Evolutionary conservation across 352 stramenopile genomes (phyloP).

Genomic region (Thraustochytrium sp.): DNA sequence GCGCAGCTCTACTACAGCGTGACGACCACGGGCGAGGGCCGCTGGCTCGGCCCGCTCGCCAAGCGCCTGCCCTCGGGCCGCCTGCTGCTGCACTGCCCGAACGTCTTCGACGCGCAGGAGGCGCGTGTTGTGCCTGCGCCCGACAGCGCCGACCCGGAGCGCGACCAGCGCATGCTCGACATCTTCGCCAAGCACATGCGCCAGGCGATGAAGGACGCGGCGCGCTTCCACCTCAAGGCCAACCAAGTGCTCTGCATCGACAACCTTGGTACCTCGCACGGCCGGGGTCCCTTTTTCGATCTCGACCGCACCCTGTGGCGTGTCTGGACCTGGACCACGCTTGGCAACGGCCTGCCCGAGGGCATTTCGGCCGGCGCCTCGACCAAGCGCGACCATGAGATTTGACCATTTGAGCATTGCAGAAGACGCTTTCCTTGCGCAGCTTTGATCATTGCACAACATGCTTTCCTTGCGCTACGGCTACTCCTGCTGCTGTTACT

Average conservation of each 20-base stretch:
- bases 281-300: background rate
- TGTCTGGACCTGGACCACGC: conserved; percentile 9
- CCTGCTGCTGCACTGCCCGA: conserved; percentile 1
- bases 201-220: background rate
- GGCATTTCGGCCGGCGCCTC: background rate
- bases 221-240: background rate
- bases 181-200: conserved; percentile 30
- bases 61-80: background rate
- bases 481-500: too few species aligned
- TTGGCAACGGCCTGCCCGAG: conserved; percentile 10
- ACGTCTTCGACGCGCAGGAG: conserved; percentile 21
- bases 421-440: background rate
- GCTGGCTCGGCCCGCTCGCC: background rate
- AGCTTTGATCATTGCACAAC: too few species aligned
- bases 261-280: conserved; percentile 18
- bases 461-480: too few species aligned
- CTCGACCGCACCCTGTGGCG: conserved; percentile 18
- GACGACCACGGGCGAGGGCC: background rate
- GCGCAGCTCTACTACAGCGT: background rate
- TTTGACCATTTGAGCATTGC: background rate
- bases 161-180: background rate
- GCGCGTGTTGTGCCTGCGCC: background rate
- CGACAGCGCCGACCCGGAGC: background rate
- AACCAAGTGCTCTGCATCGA: conserved; percentile 24
- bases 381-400: background rate